Evolutionary conservation across 371 early-diverging fungal species (phyloP), one percentile per base, ranked within the genome.

Genomic region (Mortierella sp.): DNA sequence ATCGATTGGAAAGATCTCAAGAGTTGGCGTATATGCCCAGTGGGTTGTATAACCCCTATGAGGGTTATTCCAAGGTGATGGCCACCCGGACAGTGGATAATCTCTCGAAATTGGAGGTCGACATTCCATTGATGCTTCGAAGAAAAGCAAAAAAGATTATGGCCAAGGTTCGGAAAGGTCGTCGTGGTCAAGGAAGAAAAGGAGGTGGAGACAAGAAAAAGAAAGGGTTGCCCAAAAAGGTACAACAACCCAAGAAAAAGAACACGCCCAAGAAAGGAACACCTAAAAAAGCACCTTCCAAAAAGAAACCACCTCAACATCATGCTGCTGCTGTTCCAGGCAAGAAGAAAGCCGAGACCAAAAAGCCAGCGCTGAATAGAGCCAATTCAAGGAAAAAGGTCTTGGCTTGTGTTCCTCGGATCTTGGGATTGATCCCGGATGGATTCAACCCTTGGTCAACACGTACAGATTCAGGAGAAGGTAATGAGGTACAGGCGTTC

Each of bases 21-120:
- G 75, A 75, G 37, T 29, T 75, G 56, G 75, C 75, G 28, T 75
- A 70, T 28, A 75, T 75, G 75, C 71, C 75, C 1, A 29, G 66
- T 26, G 75, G 67, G 4, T 28, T 75, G 21, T 75, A 75, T 25
- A 69, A 64, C 70, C 70, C 75, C 6, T 75, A 75, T 48, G 56
- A 66, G 44, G 70, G 66, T 1, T 75, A 75, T 50, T 62, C 66
- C 0, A 26, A 43, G 7, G 50, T 66, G 18, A 70, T 75, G 70
- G 21, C 56, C n/a, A n/a, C 9, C n/a, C n/a, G n/a, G n/a, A n/a
- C n/a, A n/a, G n/a, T n/a, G n/a, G 37, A 9, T 9, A 9, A 9
- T 37, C 37, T 37, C 9, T 37, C 37, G 9, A 37, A 9, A 9
- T 5, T 37, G 37, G 37, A 37, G 9, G 37, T 37, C 37, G 37